phyloP scores from a whole-genome alignment of 2,329 filamentous ascomycete genomes.

The Graphiopsis chlorocephala region DNA sequence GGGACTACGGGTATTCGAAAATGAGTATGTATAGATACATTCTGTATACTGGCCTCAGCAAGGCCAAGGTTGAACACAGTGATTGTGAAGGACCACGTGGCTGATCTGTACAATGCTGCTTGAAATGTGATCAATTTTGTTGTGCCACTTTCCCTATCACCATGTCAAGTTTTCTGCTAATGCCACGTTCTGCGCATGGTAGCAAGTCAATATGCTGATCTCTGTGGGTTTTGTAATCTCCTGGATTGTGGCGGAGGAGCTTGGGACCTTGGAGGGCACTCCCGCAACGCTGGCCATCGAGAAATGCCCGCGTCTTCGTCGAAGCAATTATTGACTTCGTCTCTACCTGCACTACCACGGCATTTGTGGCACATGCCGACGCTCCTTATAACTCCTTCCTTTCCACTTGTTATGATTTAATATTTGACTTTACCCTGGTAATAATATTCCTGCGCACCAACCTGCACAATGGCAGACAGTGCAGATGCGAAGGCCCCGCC shows the following conservation, averaged over 20 bases:
- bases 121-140: not conserved
- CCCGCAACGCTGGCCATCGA: constrained; percentile 5
- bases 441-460: not conserved
- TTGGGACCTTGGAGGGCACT: not conserved
- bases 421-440: constrained; percentile 3
- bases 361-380: constrained; percentile 4
- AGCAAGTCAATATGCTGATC: constrained; percentile 4
- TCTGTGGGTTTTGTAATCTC: not conserved
- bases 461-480: constrained; percentile 13
- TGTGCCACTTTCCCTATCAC: not conserved
- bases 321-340: not conserved
- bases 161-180: too few species aligned
- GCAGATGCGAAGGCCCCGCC: constrained; percentile 12
- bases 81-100: not conserved
- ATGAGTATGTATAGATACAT: constrained; percentile 19
- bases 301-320: constrained; percentile 4
- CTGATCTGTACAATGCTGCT: not conserved
- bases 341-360: not conserved
- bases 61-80: constrained; percentile 13
- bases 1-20: constrained; percentile 12
- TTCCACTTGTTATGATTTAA: constrained; percentile 13
- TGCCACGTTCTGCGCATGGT: constrained; percentile 1
- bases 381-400: constrained; percentile 11
- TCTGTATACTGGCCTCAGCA: constrained; percentile 10
- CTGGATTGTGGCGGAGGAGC: constrained; percentile 4